A percentile compares a stretch with the other conserved stretches of the same genome.
Conservation (phyloP, 2,329 filamentous ascomycete genomes). For the Aspergillus tanneri region DNA sequence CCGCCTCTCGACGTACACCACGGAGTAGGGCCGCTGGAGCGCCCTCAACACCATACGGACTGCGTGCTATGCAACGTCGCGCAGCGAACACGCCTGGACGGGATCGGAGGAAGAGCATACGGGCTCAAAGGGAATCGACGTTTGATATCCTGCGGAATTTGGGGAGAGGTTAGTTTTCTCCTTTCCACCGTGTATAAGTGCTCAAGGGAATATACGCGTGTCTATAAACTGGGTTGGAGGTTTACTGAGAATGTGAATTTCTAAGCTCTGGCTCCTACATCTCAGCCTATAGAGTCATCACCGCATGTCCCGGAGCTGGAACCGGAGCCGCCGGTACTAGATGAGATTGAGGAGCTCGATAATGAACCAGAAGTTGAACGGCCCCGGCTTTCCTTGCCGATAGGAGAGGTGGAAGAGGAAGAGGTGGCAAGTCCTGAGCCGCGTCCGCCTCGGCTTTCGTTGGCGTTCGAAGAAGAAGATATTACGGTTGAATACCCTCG, state of each 20-base stretch:
- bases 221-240: no score
- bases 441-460: conserved; percentile 39
- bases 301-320: conserved; percentile 36
- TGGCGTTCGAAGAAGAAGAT: conserved; percentile 48
- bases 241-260: no score
- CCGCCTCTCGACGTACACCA: conserved; percentile 37
- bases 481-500: conserved; percentile 48
- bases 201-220: no score
- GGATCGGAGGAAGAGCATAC: conserved; percentile 50
- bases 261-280: conserved; percentile 54
- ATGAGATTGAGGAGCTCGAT: conserved; percentile 49
- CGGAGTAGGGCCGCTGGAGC: conserved; percentile 34
- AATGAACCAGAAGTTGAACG: conserved; percentile 47
- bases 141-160: conserved; percentile 55
- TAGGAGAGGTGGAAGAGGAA: conserved; percentile 48
- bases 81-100: conserved; percentile 52
- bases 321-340: conserved; percentile 19
- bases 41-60: conserved; percentile 56
- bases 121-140: conserved; percentile 55
- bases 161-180: conserved; percentile 47
- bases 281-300: conserved; percentile 48
- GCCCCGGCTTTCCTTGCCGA: conserved; percentile 46
- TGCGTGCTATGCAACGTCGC: conserved; percentile 55
- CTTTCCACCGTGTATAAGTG: neutral
- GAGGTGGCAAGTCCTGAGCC: conserved; percentile 43